Evolutionary conservation across 768 basidiomycete genomes (phyloP).

Genomic region (Russula vinacea): DNA sequence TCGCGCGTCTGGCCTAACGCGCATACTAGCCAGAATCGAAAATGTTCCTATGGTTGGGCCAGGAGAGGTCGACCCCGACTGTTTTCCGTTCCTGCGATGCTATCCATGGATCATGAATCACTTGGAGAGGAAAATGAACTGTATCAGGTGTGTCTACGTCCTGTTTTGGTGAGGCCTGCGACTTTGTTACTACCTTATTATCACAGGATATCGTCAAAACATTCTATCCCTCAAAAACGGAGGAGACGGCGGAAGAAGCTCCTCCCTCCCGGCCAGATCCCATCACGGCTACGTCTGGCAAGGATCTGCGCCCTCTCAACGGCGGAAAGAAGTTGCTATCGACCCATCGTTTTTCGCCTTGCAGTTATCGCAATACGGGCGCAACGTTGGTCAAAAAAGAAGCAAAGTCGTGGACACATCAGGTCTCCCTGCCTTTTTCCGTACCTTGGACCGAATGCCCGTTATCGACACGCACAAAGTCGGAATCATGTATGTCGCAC

Average conservation of each 20-base stretch:
- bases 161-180: not conserved
- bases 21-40: slow-evolving; percentile 80
- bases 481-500: slow-evolving; percentile 92
- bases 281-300: slow-evolving; percentile 89
- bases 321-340: slow-evolving; percentile 79
- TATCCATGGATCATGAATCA: slow-evolving; percentile 62
- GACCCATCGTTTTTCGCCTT: slow-evolving; percentile 84
- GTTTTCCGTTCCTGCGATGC: slow-evolving; percentile 63
- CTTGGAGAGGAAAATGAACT: slow-evolving; percentile 24
- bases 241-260: slow-evolving; percentile 28
- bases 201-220: slow-evolving; percentile 23
- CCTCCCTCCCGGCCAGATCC: slow-evolving; percentile 56
- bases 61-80: slow-evolving; percentile 83
- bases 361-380: slow-evolving; percentile 77
- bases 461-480: slow-evolving; percentile 98
- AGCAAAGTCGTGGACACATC: slow-evolving; percentile 53
- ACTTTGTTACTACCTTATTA: slow-evolving; percentile 7
- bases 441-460: slow-evolving; percentile 75
- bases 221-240: slow-evolving; percentile 17
- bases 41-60: slow-evolving; percentile 83
- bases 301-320: slow-evolving; percentile 78
- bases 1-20: slow-evolving; percentile 84
- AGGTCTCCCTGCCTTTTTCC: slow-evolving; percentile 55
- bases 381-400: slow-evolving; percentile 45
- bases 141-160: slow-evolving; percentile 29